These are phyloP conservation scores for Citrus australasica DNA, from an alignment of 345 rosid genomes.

Conservation along the genomic window DNA sequence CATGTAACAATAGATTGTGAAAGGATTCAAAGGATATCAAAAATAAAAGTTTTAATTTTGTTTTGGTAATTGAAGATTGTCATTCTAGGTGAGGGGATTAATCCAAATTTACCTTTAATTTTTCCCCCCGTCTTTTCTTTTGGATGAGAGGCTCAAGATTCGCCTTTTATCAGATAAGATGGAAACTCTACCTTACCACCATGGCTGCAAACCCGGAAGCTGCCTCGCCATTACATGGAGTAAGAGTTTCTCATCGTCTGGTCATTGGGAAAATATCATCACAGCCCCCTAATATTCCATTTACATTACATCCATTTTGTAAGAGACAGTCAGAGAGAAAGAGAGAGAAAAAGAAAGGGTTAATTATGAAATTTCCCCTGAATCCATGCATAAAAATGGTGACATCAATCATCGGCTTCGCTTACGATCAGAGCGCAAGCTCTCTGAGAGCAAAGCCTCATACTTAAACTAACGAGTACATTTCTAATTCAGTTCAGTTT, in stretches of 20 bases:
- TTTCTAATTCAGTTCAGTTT: background rate
- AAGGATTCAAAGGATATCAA: background rate
- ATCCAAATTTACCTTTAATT: no score
- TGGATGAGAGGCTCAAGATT: background rate
- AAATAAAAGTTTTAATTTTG: no score
- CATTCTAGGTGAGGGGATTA: background rate
- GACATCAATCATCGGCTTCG: conserved; percentile 10
- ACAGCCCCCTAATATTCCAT: background rate
- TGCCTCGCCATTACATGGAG: background rate
- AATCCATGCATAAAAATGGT: background rate
- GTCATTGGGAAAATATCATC: background rate
- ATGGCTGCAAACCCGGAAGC: conserved; percentile 4
- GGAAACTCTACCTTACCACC: background rate
- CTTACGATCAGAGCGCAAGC: background rate
- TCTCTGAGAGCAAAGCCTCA: conserved; percentile 21
- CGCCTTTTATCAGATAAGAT: conserved; percentile 3
- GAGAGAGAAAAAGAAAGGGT: background rate
- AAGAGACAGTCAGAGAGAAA: background rate
- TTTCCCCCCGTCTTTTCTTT: background rate
- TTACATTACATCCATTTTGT: background rate
- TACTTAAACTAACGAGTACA: conserved; percentile 1
- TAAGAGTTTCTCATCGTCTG: background rate
- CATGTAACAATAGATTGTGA: background rate
- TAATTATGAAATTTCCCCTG: no score
- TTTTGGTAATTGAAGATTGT: no score